Evolutionary conservation across 192 early-diverging fungal species (phyloP).

Genomic region (Pecoramyces ruminantium): DNA sequence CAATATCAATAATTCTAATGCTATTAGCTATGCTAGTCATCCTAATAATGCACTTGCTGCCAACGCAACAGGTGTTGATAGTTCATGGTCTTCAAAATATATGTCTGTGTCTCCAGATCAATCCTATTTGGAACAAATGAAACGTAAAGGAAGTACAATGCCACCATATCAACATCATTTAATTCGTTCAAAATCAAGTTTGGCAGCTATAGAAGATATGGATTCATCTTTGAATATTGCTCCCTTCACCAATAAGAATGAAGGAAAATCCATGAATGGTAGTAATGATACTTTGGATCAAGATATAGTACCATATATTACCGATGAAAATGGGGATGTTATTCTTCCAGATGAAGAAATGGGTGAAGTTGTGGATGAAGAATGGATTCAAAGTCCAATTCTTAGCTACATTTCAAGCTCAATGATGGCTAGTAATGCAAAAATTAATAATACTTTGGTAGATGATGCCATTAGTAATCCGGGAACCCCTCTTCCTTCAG

Average conservation of each 20-base stretch:
- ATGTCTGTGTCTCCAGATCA: background rate
- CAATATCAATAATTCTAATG: no score
- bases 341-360: slow-evolving; percentile 8
- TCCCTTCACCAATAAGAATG: slow-evolving; percentile 25
- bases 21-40: no score
- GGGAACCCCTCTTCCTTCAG: background rate
- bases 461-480: slow-evolving; percentile 14
- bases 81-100: background rate
- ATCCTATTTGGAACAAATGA: background rate
- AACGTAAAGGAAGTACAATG: slow-evolving; percentile 11
- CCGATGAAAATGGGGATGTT: slow-evolving; percentile 36
- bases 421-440: slow-evolving; percentile 15
- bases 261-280: slow-evolving; percentile 13
- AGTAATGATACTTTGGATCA: slow-evolving; percentile 28
- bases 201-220: slow-evolving; percentile 5
- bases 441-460: slow-evolving; percentile 4
- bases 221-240: slow-evolving; percentile 6
- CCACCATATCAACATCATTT: background rate
- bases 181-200: background rate
- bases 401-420: slow-evolving; percentile 23
- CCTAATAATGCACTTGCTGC: no score
- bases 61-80: background rate
- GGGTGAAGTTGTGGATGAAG: slow-evolving; percentile 13
- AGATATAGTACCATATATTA: slow-evolving; percentile 38
- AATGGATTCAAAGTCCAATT: slow-evolving; percentile 29